Evolutionary conservation across 164 flowering plant species (phyloP), one percentile per base, ranked within the genome.

Genomic region (Annona cherimola): DNA sequence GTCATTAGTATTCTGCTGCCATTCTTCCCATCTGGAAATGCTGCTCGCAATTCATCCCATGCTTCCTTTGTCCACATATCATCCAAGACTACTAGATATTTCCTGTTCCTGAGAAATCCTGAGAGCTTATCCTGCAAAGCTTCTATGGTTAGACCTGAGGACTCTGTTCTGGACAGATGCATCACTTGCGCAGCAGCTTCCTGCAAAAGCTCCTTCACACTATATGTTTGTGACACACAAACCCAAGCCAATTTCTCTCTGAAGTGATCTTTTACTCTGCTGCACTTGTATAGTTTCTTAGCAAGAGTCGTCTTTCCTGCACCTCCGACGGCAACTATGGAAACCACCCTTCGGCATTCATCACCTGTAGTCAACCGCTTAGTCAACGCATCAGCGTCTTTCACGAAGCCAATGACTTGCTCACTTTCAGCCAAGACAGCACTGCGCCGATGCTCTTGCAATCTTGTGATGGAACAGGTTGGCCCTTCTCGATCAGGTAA

Each of bases 271-370:
- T 61, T 61, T 16, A 61, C 2, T 9, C 70, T 59, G 50, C 69
- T 67, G 20, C 79, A 63, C 14, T 81, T 81, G 74, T 69, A 87
- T 1, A 85, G 81, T 46, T 46, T 75, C 66, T 83, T 82, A 55
- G 86, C 87, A 20, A 80, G 42, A 2, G 87, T 83, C 6, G 90
- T 87, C 65, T 87, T 87, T 2, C 88, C 90, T 11, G 83, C 43
- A 4, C 88, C 88, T 5, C 85, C 90, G 85, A 81, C 81, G 3
- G 88, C 90, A 1, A 85, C 84, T 50, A 85, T 57, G 14, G 85
- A 84, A 66, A 84, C 74, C 2, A 79, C 76, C 2, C 74, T 67
- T 16, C 77, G 67, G 3, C 57, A 16, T 12, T 69, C 3, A 0
- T 26, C 64, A 16, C 64, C 64, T n/a, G 8, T 16, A 50, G 14